Evolutionary conservation across 352 stramenopile species (phyloP), one percentile per base, ranked within the genome.

Genomic region (Achlya hypogyna): DNA sequence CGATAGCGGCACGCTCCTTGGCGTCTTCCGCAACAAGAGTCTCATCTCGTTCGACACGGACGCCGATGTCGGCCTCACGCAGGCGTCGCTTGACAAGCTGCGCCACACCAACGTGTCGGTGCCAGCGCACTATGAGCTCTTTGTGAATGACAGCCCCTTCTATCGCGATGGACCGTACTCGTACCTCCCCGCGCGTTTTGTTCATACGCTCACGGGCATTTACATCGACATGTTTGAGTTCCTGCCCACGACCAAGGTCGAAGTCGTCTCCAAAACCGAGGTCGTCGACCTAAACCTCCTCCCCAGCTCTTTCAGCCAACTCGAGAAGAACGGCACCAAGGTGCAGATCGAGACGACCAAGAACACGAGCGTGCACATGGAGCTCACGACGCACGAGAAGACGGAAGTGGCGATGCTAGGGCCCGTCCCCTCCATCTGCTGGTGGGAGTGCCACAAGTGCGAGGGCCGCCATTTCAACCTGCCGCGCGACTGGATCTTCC

Each of bases 1-100:
- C 53, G 81, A 89, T 70, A 85, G 81, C 62, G 81, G 77, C 69
- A 82, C 78, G 12, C 64, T 89, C 51, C 59, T 86, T 29, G 78
- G 81, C 1, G 77, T 86, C 64, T 78, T 84, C 56, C 76, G 77
- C 16, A 63, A 71, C 22, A 73, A 82, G 53, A 74, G 64, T 42
- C 73, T 87, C 22, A 78, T 85, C 32, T 69, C 75, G 9, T 86
- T 73, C 72, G 81, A 89, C 70, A 72, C 71, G 22, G 76, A 84
- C 32, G 78, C 71, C 20, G 77, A 89, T 58, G 72, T 87, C 72
- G 81, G 73, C 18, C 75, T 89, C 71, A 76, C 75, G 22, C 53
- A 67, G 35, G 69, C 73, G 28, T 75, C 74, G 6, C 84, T 81
- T 38, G 72, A 75, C 40, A 25, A 49, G 51, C 72, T 89, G 53